phyloP scores from a whole-genome alignment of 2,329 filamentous ascomycete species.

The Ascochyta koolunga region DNA sequence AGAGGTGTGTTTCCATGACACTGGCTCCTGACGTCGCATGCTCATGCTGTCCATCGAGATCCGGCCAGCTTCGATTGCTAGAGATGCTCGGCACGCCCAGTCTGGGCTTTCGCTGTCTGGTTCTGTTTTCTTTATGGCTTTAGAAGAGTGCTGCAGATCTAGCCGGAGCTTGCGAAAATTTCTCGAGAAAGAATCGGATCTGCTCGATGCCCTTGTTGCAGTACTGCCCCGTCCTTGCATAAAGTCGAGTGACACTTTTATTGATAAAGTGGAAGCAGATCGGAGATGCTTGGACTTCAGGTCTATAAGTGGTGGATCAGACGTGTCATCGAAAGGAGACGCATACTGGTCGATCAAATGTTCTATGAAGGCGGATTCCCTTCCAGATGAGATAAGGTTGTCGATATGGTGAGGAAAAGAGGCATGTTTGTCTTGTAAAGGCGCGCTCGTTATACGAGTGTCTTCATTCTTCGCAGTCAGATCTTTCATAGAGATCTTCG shows the following conservation, averaged over 20 bases:
- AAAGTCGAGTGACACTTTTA: background rate
- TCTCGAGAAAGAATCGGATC: background rate
- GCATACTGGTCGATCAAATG: background rate
- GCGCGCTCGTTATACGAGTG: background rate
- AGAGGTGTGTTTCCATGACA: background rate
- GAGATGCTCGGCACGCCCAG: conserved; percentile 5
- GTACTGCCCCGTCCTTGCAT: background rate
- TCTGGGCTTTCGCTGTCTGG: conserved; percentile 3
- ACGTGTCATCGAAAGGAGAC: background rate
- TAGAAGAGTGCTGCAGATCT: background rate
- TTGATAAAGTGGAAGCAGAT: background rate
- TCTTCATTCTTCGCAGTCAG: background rate
- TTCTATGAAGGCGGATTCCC: background rate
- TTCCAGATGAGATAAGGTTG: background rate
- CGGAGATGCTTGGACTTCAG: background rate
- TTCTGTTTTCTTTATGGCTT: background rate
- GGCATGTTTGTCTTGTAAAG: background rate
- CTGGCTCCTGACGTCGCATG: background rate
- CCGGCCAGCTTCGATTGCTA: conserved; percentile 1
- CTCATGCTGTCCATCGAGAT: background rate
- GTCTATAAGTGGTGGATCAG: background rate
- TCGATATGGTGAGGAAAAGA: background rate
- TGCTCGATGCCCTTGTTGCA: background rate
- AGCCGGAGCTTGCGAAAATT: background rate
- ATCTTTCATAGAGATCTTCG: background rate